These are phyloP conservation scores for Coemansia sp. DNA, from an alignment of 192 early-diverging fungal genomes.

Conservation along the genomic window DNA sequence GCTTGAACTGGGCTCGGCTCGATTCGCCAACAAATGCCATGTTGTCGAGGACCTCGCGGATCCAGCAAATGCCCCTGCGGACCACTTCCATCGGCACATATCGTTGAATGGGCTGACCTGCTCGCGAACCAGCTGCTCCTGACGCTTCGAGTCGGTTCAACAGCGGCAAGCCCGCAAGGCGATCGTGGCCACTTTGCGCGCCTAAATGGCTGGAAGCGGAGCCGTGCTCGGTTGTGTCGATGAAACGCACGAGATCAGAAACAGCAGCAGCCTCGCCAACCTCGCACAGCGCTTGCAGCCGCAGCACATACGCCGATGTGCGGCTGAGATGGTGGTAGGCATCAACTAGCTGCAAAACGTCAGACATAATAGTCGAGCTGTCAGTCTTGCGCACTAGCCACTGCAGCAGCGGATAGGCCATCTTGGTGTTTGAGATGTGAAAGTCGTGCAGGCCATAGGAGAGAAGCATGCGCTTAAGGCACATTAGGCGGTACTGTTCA, in stretches of 20 bases:
- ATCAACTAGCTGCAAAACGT: constrained; percentile 60
- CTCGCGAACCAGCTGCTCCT: not conserved
- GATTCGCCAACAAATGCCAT: constrained; percentile 30
- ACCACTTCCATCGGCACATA: constrained; percentile 38
- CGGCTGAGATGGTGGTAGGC: constrained; percentile 61
- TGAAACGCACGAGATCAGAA: constrained; percentile 13
- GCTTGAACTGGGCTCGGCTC: constrained; percentile 26
- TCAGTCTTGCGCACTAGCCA: constrained; percentile 55
- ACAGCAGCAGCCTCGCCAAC: constrained; percentile 23
- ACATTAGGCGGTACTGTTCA: constrained; percentile 67
- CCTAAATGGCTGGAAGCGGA: not conserved
- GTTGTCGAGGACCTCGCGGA: constrained; percentile 39
- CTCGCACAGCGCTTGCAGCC: constrained; percentile 56
- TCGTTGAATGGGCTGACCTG: not conserved
- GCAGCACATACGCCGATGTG: constrained; percentile 56
- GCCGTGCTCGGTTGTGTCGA: constrained; percentile 32
- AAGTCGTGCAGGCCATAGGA: constrained; percentile 57
- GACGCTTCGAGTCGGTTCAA: not conserved
- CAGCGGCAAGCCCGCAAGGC: not conserved
- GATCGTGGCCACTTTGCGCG: not conserved
- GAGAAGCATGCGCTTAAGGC: constrained; percentile 62
- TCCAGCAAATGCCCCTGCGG: constrained; percentile 39
- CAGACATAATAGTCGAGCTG: constrained; percentile 55
- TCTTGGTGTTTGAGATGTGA: constrained; percentile 59
- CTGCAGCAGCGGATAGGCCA: constrained; percentile 56